These are phyloP conservation scores for barrel medic (Medicago truncatula) DNA, from an alignment of 306 rosid genomes.

Conservation along the genomic window MtrunA17r5.0-ANR NC_053047.1:37469501-37470000, in stretches of 20 bases:
- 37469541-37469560: background rate
- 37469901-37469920: too few relatives aligned
- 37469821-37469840: too few relatives aligned
- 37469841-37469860: too few relatives aligned
- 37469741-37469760: background rate
- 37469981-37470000: too few relatives aligned
- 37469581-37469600: background rate
- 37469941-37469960: too few relatives aligned
- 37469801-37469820: too few relatives aligned
- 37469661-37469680: background rate
- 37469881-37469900: too few relatives aligned
- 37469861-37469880: too few relatives aligned
- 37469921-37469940: too few relatives aligned
- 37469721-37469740: background rate
- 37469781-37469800: too few relatives aligned
- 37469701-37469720: background rate
- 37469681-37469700: background rate
- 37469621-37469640: background rate
- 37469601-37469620: background rate
- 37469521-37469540: background rate
- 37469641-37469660: background rate
- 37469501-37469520: background rate
- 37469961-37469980: too few relatives aligned
- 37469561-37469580: background rate
- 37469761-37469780: too few relatives aligned